Evolutionary conservation across 306 rosid species (phyloP), one percentile per base, ranked within the genome.

Genomic region (Canavalia ensiformis): DNA sequence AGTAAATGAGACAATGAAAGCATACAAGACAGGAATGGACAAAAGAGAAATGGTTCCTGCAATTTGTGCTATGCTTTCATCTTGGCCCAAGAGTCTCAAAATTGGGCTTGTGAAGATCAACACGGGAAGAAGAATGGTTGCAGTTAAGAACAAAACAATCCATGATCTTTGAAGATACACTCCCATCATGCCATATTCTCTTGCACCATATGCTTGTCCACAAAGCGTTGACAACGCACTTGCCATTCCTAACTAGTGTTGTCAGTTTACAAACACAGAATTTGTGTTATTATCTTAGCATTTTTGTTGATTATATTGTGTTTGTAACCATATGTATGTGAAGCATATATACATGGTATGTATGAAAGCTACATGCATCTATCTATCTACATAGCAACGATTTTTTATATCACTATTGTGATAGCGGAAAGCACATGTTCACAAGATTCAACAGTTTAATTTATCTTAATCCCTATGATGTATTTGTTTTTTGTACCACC

Each of bases 181-280:
- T 34, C 93, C 93, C 90, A 90, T 85, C 91, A 90, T 88, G 60
- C 80, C 73, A 74, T 86, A 77, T 73, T 86, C 88, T 37, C 57
- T 59, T 51, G 93, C 93, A 12, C 93, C 93, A 13, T 72, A 88
- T 13, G 93, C 93, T 80, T 90, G 90, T 46, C 93, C 93, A 65
- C 91, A 90, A 1, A 90, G 87, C 12, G 93, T 90, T 46, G 88
- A 69, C 45, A 89, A 73, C 0, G 93, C 93, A 70, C 83, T 90
- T 1, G 91, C 85, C 93, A 90, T 90, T 33, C 91, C 93, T 55
- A 86, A 64, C 93, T 87, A 76, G 2, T 7, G 25, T 18, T 18
- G 25, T 18, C 25, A 18, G 25, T 18, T 18, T 18, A 18, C 25
- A 18, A 18, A 18, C 25, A 18, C 25, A 18, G 25, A 18, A 18